Conservation (phyloP, 2,329 filamentous ascomycete genomes). For the Venturia asperata region DNA sequence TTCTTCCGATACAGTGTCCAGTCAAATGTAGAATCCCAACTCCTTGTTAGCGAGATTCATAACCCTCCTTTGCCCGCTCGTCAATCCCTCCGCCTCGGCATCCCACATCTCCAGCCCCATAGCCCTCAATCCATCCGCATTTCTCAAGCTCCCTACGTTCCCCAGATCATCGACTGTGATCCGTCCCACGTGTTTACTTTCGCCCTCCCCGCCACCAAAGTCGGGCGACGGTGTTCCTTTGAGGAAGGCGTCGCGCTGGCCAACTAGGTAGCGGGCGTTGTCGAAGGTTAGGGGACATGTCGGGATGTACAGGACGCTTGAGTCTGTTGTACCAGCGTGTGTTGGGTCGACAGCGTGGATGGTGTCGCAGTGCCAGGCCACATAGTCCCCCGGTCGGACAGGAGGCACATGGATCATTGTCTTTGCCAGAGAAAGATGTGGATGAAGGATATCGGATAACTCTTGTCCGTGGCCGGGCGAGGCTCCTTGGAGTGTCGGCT, state of each 20-base stretch:
- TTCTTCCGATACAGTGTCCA: too few species aligned
- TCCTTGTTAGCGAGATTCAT: conserved; percentile 48
- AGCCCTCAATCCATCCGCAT: conserved; percentile 44
- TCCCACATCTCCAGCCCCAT: conserved; percentile 50
- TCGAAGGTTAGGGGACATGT: conserved; percentile 70
- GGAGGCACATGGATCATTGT: conserved; percentile 67
- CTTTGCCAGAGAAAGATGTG: conserved; percentile 58
- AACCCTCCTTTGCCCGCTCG: conserved; percentile 44
- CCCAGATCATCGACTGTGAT: conserved; percentile 30
- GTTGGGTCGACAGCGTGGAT: conserved; percentile 79
- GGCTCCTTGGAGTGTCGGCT: conserved; percentile 60
- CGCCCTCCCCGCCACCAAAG: conserved; percentile 56
- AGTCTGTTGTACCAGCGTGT: conserved; percentile 65
- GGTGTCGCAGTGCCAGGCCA: conserved; percentile 71
- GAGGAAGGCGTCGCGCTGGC: conserved; percentile 65
- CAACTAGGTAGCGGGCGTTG: conserved; percentile 51
- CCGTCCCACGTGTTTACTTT: conserved; percentile 44
- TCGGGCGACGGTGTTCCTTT: conserved; percentile 48
- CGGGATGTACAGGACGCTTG: conserved; percentile 83
- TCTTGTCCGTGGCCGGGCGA: conserved; percentile 63
- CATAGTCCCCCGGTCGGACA: conserved; percentile 66
- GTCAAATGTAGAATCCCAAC: conserved; percentile 31
- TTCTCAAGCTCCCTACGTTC: conserved; percentile 33
- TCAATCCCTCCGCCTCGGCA: conserved; percentile 41
- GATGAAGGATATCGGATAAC: conserved; percentile 56